These are phyloP conservation scores for Vitis hybrid DNA, from an alignment of 177 flowering plant genomes.

Conservation along the genomic window DNA sequence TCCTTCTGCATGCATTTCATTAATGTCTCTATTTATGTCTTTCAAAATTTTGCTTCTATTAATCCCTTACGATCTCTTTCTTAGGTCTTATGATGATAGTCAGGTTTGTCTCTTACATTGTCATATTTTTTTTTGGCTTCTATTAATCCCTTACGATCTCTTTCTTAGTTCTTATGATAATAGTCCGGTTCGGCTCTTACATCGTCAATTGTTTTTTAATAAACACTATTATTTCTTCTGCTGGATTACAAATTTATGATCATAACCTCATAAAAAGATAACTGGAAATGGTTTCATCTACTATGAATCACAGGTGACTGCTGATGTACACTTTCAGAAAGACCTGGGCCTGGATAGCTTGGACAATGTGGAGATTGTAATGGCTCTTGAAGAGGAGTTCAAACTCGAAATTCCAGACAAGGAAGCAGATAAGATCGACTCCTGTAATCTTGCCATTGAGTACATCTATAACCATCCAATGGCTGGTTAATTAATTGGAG, in stretches of 20 bases:
- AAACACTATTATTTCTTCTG: neutral
- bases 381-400: conserved; percentile 96
- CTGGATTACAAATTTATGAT: neutral
- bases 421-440: conserved; percentile 89
- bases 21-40: no score
- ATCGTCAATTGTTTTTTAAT: neutral
- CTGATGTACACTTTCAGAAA: conserved; percentile 78
- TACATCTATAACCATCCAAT: conserved; percentile 77
- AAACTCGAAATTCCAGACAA: conserved; percentile 89
- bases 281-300: neutral
- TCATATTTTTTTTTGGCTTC: no score
- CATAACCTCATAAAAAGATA: neutral
- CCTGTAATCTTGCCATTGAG: conserved; percentile 73
- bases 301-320: conserved; percentile 56
- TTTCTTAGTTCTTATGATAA: no score
- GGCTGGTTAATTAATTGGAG: conserved; percentile 46
- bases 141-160: no score
- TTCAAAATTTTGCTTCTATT: no score
- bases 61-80: no score
- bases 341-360: conserved; percentile 94
- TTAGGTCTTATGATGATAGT: no score
- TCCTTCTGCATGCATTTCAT: no score
- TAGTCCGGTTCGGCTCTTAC: no score
- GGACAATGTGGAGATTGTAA: conserved; percentile 88
- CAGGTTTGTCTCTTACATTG: no score